A percentile compares a stretch with the other conserved stretches of the same genome.
phyloP scores from a whole-genome alignment of 2,329 filamentous ascomycete genomes.

The Stagonosporopsis cucurbitacearum region DNA sequence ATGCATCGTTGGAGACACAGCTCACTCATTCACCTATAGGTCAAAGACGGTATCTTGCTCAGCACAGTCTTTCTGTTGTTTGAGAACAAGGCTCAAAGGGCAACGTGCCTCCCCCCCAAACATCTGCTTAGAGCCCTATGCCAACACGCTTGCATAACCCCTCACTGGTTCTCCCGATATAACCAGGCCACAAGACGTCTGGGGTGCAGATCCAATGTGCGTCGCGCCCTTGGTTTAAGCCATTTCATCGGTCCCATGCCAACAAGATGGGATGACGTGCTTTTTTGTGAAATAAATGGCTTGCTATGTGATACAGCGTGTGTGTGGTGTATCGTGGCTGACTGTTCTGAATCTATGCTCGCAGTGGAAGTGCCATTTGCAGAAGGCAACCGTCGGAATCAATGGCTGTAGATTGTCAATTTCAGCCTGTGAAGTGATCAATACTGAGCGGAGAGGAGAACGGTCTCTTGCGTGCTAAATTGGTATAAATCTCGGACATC shows the following conservation, averaged over 20 bases:
- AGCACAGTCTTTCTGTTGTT: not conserved
- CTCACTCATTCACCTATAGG: too few relatives aligned
- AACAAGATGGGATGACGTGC: not conserved
- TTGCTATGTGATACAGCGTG: too few relatives aligned
- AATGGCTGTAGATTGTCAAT: not conserved
- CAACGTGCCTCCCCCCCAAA: too few relatives aligned
- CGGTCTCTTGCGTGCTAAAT: not conserved
- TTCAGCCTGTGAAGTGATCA: not conserved
- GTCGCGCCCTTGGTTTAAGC: too few relatives aligned
- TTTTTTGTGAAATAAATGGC: not conserved
- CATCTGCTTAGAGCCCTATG: not conserved
- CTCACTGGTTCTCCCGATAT: not conserved
- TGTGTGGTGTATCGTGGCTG: too few relatives aligned
- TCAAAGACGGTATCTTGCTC: not conserved
- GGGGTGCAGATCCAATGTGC: not conserved
- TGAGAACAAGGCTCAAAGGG: too few relatives aligned
- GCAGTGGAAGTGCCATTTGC: too few relatives aligned
- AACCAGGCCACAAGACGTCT: not conserved
- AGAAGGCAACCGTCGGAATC: too few relatives aligned
- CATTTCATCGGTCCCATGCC: too few relatives aligned
- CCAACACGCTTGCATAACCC: not conserved
- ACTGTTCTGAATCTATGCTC: not conserved
- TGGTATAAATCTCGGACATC: not conserved
- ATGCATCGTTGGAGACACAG: too few relatives aligned
- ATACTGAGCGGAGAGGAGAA: not conserved